Base-by-base conservation (phyloP, 805 yeast species). In the Candida chilensis region DNA sequence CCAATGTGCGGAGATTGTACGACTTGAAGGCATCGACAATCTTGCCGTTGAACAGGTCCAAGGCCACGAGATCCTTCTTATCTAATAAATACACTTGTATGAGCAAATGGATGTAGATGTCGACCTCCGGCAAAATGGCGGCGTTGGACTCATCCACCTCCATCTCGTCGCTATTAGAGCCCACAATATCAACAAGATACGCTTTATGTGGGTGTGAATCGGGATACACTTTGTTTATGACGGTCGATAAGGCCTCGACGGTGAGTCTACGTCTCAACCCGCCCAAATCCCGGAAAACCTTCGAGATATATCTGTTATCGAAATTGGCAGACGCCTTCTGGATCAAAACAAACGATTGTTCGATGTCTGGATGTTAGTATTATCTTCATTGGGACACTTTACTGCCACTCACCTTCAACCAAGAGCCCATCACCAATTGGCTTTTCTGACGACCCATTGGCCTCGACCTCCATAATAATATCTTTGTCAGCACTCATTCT, bases 241-340 rank as follows among this genome's bases (percentile, higher is more conserved):
- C 57, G n/a, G 60, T 49, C 6, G 72, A 55, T 35, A 92, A 61
- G 8, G 73, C 64, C 10, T 62, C 67, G 9, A 64, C 64, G 32
- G 67, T 69, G 37, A 88, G 57, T 24, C 70, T 64, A 34, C 78
- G 70, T 57, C 96, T 75, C 38, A 90, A 62, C 2, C 75, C 63
- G 5, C 88, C 83, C 44, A 88, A 64, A 38, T 85, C 94, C 38
- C 95, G 78, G 39, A 92, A 71, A 15, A 85, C 88, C 48, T 82
- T 83, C 54, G 90, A 71, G 27, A 92, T 74, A 56, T 81, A 84
- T 40, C 96, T 74, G 41, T 94, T 84, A 54, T 92, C 98, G 50
- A 77, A 75, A 32, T 75, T 74, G 27, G 71, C 52, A 8, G 79
- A 79, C 3, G 88, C 79, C 54, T 78, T 78, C 30, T 62, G 62